Conservation (phyloP, 2,329 filamentous ascomycete genomes). For the Colletotrichum musae region DNA sequence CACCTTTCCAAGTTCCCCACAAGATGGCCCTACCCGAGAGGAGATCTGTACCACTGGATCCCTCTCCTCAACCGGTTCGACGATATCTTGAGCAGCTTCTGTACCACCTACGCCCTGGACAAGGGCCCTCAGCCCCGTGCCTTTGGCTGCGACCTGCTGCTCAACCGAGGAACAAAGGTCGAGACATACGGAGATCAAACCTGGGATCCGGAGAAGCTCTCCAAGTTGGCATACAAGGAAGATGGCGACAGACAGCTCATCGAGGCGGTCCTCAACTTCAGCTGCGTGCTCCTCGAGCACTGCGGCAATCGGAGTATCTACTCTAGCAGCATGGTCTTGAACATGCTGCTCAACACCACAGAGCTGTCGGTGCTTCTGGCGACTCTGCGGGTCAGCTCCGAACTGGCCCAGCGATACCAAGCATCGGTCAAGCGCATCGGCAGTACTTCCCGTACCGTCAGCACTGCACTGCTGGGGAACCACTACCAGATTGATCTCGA, state of each 20-base stretch:
- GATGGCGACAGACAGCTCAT: constrained; percentile 88
- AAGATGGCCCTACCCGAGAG: constrained; percentile 94
- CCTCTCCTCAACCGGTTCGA: constrained; percentile 94
- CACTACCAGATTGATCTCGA: constrained; percentile 88
- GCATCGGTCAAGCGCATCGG: constrained; percentile 85
- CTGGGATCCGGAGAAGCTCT: constrained; percentile 64
- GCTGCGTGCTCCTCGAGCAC: constrained; percentile 88
- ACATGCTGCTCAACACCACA: constrained; percentile 89
- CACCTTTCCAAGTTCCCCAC: constrained; percentile 86
- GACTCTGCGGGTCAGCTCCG: constrained; percentile 84
- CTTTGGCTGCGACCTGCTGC: constrained; percentile 77
- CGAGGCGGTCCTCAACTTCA: constrained; percentile 86
- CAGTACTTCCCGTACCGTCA: constrained; percentile 76
- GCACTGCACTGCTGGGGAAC: constrained; percentile 81
- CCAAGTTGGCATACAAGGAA: constrained; percentile 73
- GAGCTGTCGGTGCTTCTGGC: constrained; percentile 83
- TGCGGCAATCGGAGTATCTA: constrained; percentile 98
- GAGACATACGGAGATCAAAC: constrained; percentile 65
- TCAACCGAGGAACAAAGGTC: constrained; percentile 69
- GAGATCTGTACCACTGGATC: constrained; percentile 99
- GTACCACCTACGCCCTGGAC: constrained; percentile 82
- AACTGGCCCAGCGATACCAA: constrained; percentile 93
- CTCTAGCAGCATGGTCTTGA: constrained; percentile 90
- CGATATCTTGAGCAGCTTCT: constrained; percentile 85
- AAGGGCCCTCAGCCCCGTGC: constrained; percentile 85